Evolutionary conservation across 2,329 filamentous ascomycete genomes (phyloP).

Genomic region (Ceratocystiopsis sp.): DNA sequence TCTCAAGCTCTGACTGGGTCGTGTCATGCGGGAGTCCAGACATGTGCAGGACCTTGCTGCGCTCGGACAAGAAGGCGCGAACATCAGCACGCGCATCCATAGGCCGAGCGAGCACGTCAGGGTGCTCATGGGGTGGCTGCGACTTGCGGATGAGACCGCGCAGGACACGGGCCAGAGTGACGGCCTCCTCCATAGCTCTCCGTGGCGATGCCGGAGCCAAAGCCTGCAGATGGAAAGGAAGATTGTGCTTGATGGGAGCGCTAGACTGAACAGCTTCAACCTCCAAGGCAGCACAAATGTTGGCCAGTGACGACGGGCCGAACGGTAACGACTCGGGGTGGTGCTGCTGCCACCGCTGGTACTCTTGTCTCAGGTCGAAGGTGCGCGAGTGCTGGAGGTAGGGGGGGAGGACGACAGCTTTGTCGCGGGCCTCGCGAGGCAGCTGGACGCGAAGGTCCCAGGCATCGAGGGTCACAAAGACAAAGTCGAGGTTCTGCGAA

Average conservation of each 20-base stretch:
- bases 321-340: conserved; percentile 96
- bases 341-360: conserved; percentile 96
- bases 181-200: conserved; percentile 91
- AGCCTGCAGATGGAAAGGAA: conserved; percentile 94
- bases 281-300: conserved; percentile 95
- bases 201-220: conserved; percentile 88
- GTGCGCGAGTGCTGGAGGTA: conserved; percentile 97
- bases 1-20: conserved; percentile 95
- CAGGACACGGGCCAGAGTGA: conserved; percentile 83
- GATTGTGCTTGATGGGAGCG: conserved; percentile 95
- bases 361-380: conserved; percentile 92
- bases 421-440: conserved; percentile 92
- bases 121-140: conserved; percentile 81
- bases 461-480: conserved; percentile 93
- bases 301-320: conserved; percentile 83
- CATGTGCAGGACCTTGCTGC: conserved; percentile 97
- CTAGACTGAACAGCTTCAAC: conserved; percentile 96
- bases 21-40: conserved; percentile 94
- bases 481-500: conserved; percentile 85
- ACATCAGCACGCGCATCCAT: conserved; percentile 97
- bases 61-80: conserved; percentile 83
- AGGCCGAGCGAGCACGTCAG: conserved; percentile 82
- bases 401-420: conserved; percentile 86
- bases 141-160: conserved; percentile 91
- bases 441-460: conserved; percentile 98